Conservation (phyloP, 2,329 filamentous ascomycete genomes). For the Laburnicola sp. region DNA sequence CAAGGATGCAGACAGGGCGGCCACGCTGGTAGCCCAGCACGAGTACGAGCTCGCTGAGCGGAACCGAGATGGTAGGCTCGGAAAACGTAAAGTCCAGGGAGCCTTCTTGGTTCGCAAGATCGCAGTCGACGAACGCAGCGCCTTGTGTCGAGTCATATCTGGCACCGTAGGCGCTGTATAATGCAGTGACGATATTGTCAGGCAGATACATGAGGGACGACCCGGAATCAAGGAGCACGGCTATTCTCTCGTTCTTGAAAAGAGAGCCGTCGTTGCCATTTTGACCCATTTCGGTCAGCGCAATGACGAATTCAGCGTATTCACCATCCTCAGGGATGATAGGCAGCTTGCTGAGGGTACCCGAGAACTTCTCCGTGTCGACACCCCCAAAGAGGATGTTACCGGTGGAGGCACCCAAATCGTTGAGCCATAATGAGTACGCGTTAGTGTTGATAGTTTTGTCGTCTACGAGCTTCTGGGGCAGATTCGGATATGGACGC, state of each 20-base stretch:
- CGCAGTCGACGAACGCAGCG: constrained; percentile 59
- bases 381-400: constrained; percentile 80
- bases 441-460: constrained; percentile 64
- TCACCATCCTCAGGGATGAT: constrained; percentile 54
- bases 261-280: constrained; percentile 50
- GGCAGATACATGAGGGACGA: constrained; percentile 74
- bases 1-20: constrained; percentile 51
- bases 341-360: constrained; percentile 63
- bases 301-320: constrained; percentile 59
- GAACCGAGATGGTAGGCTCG: constrained; percentile 57
- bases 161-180: constrained; percentile 49
- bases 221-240: constrained; percentile 73
- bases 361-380: constrained; percentile 72
- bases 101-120: constrained; percentile 51
- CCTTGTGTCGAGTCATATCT: constrained; percentile 47
- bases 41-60: constrained; percentile 60
- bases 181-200: constrained; percentile 55
- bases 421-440: constrained; percentile 69
- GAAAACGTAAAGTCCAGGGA: constrained; percentile 63
- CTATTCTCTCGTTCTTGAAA: constrained; percentile 47
- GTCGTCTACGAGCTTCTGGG: constrained; percentile 65
- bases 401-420: constrained; percentile 64
- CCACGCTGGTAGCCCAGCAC: constrained; percentile 50
- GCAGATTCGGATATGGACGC: constrained; percentile 61
- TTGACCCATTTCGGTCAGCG: constrained; percentile 52